Evolutionary conservation across 2,329 filamentous ascomycete species (phyloP), one percentile per base, ranked within the genome.

Genomic region (Colletotrichum sp.): DNA sequence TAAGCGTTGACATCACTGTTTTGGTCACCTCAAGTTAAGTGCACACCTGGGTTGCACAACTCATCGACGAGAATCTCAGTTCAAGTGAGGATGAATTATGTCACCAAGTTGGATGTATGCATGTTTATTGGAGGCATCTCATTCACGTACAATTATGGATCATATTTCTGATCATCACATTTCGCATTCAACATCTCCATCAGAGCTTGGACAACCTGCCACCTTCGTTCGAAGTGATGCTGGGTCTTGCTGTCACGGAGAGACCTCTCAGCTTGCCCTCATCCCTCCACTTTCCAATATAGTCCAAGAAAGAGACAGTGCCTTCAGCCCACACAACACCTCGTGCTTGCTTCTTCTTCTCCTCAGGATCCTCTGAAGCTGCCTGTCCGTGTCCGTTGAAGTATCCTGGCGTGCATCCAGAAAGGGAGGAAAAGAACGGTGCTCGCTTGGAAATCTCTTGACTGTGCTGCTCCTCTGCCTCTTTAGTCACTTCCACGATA

Each of bases 391-490:
- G 61, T 7, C 61, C 61, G 16, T 63, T 63, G 7, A 63, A 63
- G 62, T 65, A 65, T 28, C 36, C 36, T 21, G 74, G 74, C 18
- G 74, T 76, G 55, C 71, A 76, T 2, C 70, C 58, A 14, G 48
- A 48, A n/a, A 74, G 48, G 77, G 77, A 59, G 9, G 68, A 48
- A 18, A 75, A 62, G 26, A 58, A 68, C 1, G 52, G 48, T 8
- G 74, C 71, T 6, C 64, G 32, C 21, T 28, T 48, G 7, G 80
- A 78, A 36, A 86, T 83, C 4, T 86, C 87, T 2, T 84, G 73
- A 7, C 68, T 69, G 21, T 78, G 61, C 78, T 80, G 78, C 43
- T 80, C 79, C 55, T 80, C 77, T 7, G 78, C 81, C 52, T 67
- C 74, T 7, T 76, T 76, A 9, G 80, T 80, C 4, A 76, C 48